Base-by-base conservation (phyloP, 345 rosid genomes). In the Physaria fendleri region DNA sequence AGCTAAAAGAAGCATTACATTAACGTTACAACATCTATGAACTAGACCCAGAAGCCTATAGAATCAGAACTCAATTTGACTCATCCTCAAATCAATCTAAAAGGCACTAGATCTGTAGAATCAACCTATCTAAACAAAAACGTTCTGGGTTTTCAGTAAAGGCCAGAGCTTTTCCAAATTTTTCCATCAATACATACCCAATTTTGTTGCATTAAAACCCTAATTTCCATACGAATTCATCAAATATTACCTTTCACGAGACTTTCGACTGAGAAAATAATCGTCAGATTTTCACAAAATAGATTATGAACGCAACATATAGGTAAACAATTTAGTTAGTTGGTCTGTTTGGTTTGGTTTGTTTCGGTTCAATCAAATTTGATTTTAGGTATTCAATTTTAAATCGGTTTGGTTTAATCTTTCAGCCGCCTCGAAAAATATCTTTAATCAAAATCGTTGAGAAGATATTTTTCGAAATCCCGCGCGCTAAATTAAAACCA, bases 401-500 rank as follows among this genome's bases (percentile, higher is more conserved):
- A n/a, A n/a, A n/a, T n/a, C n/a, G n/a, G n/a, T n/a, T n/a, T n/a
- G n/a, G n/a, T n/a, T n/a, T n/a, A n/a, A n/a, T n/a, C n/a, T n/a
- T n/a, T n/a, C n/a, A n/a, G n/a, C n/a, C n/a, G n/a, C n/a, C n/a
- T n/a, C n/a, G n/a, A n/a, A 48, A 56, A 48, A 57, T 13, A 56
- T 56, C 57, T n/a, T 28, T 34, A 33, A 33, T 53, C 29, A 2
- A 30, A 28, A 3, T 48, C 20, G 1, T 10, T 9, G 25, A 35
- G 30, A 39, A 54, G 69, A 64, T 64, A 65, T 44, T 55, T 44
- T 54, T 54, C 8, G 25, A 54, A 51, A 51, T 40, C 12, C 11
- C 35, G 29, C 74, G 58, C 74, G 64, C 64, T 20, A 62, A 62
- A 24, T 46, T 39, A 56, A 56, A 62, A 22, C 64, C 69, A 68